These are phyloP conservation scores for Aspergillus glaucus DNA, from an alignment of 2,329 filamentous ascomycete species.

Conservation along the genomic window DNA sequence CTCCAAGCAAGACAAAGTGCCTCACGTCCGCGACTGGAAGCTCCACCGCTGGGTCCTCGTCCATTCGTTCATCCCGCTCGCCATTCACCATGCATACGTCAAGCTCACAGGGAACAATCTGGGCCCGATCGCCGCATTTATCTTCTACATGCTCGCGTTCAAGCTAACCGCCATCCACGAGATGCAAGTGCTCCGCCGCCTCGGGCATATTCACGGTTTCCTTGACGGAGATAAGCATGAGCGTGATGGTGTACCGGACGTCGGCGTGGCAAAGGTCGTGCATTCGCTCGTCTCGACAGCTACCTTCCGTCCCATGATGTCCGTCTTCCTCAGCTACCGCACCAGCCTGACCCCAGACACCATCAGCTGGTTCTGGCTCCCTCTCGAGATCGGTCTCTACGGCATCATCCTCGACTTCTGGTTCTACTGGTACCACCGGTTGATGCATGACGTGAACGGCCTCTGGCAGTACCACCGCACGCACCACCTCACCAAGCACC, in stretches of 20 bases:
- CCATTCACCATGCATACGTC: conserved; percentile 19
- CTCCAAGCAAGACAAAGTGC: conserved; percentile 16
- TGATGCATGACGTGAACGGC: conserved; percentile 17
- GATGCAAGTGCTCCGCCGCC: conserved; percentile 17
- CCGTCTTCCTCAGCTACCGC: conserved; percentile 18
- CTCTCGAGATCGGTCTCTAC: conserved; percentile 17
- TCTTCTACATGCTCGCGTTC: conserved; percentile 17
- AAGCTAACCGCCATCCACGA: conserved; percentile 21
- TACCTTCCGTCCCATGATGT: conserved; percentile 20
- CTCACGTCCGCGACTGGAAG: conserved; percentile 17
- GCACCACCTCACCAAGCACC: conserved; percentile 22
- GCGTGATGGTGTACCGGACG: conserved; percentile 20
- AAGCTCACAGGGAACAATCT: conserved; percentile 16
- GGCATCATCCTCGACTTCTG: conserved; percentile 22
- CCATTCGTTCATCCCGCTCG: conserved; percentile 16
- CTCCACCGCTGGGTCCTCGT: conserved; percentile 20
- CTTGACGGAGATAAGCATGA: conserved; percentile 21
- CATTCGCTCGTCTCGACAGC: conserved; percentile 17
- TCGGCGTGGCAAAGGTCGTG: conserved; percentile 20
- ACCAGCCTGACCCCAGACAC: conserved; percentile 8
- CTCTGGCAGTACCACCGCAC: conserved; percentile 22
- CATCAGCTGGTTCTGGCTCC: conserved; percentile 17
- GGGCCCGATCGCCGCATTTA: conserved; percentile 12
- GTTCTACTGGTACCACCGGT: conserved; percentile 24
- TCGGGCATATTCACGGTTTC: conserved; percentile 19